A percentile compares a stretch with the other conserved stretches of the same genome.
phyloP scores from a whole-genome alignment of 2,329 filamentous ascomycete genomes.

The Davidsoniella neocaledoniae region DNA sequence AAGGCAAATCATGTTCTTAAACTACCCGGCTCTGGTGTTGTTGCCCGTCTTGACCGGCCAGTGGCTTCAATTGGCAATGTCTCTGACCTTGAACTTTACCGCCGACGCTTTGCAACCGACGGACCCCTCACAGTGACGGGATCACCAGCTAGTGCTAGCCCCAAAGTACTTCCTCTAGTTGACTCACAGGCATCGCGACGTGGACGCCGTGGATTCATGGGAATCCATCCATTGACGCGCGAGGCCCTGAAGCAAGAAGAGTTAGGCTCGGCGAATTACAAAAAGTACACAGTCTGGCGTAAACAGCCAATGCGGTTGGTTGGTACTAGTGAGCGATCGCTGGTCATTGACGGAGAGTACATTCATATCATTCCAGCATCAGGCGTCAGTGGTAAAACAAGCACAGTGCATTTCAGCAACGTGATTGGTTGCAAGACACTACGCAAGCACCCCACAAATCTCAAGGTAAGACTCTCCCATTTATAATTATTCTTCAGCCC shows the following conservation, averaged over 20 bases:
- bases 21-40: constrained; percentile 54
- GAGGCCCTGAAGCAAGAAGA: constrained; percentile 44
- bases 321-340: constrained; percentile 54
- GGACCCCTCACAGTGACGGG: constrained; percentile 51
- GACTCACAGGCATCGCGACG: constrained; percentile 23
- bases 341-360: constrained; percentile 73
- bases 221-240: constrained; percentile 49
- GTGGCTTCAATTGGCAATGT: constrained; percentile 64
- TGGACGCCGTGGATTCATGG: constrained; percentile 25
- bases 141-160: constrained; percentile 52
- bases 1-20: constrained; percentile 67
- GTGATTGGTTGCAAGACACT: constrained; percentile 71
- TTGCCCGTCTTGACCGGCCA: constrained; percentile 60
- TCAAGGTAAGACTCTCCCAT: constrained; percentile 39
- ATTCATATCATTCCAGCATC: constrained; percentile 66
- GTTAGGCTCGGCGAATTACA: constrained; percentile 42
- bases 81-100: constrained; percentile 57
- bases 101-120: constrained; percentile 59
- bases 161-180: constrained; percentile 41
- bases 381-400: constrained; percentile 49
- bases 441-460: constrained; percentile 62
- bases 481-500: not conserved
- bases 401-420: constrained; percentile 66
- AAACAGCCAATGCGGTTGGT: constrained; percentile 73
- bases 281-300: constrained; percentile 64